Evolutionary conservation across 768 basidiomycete genomes (phyloP).

Genomic region (Rhodotorula taiwanensis): DNA sequence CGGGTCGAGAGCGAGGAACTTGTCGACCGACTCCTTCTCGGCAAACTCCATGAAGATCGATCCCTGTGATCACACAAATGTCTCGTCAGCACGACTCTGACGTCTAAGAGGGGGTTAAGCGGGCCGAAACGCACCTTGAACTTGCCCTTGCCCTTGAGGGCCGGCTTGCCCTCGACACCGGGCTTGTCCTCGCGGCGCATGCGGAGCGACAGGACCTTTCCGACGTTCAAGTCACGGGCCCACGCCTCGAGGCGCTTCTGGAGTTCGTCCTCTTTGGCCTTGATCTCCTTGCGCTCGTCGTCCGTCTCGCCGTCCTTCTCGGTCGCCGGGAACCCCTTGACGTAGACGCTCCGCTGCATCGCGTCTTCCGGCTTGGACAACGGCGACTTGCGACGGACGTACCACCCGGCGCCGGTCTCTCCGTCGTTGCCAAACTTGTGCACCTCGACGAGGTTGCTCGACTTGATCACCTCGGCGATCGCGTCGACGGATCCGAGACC

Average conservation of each 20-base stretch:
- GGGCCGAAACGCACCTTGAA: conserved; percentile 26
- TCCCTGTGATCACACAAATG: conserved; percentile 50
- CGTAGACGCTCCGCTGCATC: conserved; percentile 80
- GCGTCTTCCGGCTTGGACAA: conserved; percentile 45
- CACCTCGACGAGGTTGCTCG: conserved; percentile 44
- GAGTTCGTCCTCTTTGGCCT: conserved; percentile 47
- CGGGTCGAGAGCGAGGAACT: conserved; percentile 71
- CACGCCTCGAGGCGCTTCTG: conserved; percentile 72
- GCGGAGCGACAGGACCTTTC: conserved; percentile 69
- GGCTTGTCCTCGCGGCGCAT: conserved; percentile 73
- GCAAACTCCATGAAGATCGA: conserved; percentile 91
- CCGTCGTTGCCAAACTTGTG: conserved; percentile 30
- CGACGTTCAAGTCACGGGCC: conserved; percentile 60
- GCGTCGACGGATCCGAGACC: conserved; percentile 55
- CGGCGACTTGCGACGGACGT: conserved; percentile 27
- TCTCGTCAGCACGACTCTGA: background rate
- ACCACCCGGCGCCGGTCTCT: conserved; percentile 30
- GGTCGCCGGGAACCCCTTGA: conserved; percentile 43
- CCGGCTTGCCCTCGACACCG: conserved; percentile 48
- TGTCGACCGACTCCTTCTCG: conserved; percentile 60
- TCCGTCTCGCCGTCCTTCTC: conserved; percentile 30
- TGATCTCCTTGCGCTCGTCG: conserved; percentile 18
- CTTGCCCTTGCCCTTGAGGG: conserved; percentile 66
- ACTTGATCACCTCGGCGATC: conserved; percentile 60
- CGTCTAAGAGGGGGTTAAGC: background rate